Percentiles rank a stretch among this genome's conserved stretches.
phyloP scores from a whole-genome alignment of 139 green algal species.

The Dunaliella sp. region DNA sequence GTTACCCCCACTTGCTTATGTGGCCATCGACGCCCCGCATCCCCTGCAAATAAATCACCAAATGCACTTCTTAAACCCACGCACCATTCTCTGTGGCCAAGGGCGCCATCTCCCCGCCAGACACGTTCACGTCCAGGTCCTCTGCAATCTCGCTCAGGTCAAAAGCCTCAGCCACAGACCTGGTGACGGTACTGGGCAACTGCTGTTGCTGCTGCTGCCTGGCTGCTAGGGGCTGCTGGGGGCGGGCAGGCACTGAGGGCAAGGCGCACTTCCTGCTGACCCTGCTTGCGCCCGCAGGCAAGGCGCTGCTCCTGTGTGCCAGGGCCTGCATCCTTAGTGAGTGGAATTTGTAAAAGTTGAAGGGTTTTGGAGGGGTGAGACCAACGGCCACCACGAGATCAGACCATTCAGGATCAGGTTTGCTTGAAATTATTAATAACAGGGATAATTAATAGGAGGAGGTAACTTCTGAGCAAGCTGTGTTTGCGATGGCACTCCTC shows the following conservation, averaged over 20 bases:
- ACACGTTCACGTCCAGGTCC: slow-evolving; percentile 31
- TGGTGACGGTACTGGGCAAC: neutral
- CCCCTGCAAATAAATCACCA: neutral
- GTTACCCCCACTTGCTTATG: slow-evolving; percentile 16
- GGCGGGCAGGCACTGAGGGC: neutral
- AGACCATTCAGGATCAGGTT: no score
- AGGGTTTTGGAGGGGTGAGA: no score
- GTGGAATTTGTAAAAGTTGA: no score
- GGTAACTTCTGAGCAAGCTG: no score
- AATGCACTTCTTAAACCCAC: neutral
- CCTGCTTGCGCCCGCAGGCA: neutral
- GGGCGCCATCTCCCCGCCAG: neutral
- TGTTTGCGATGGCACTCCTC: no score
- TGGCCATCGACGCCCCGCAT: neutral
- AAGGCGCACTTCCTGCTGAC: no score
- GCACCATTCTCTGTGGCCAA: slow-evolving; percentile 14
- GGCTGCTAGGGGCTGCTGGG: no score
- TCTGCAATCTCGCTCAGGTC: slow-evolving; percentile 25
- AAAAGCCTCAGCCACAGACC: neutral
- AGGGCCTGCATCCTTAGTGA: neutral
- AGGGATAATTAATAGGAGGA: no score
- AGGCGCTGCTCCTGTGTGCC: neutral
- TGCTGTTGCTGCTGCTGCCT: neutral
- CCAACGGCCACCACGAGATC: no score
- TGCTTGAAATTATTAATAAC: no score